Evolutionary conservation across 257 asterid species (phyloP), one percentile per base, ranked within the genome.

Genomic region (Henckelia pumila): DNA sequence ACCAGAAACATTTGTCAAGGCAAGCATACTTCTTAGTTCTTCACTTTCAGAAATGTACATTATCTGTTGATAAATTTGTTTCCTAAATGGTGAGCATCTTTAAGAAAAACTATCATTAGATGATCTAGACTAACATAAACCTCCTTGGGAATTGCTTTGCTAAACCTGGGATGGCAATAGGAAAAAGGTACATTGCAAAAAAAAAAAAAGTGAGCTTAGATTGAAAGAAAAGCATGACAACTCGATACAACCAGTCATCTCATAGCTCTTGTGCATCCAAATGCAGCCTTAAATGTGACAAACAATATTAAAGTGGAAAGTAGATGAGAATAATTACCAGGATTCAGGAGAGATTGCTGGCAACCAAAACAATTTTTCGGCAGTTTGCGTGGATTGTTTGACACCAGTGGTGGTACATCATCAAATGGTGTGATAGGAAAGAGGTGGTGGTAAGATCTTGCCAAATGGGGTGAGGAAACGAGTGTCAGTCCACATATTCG

Each of bases 391-490:
- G 80, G 79, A 73, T 80, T 80, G 53, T 61, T 81, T 10, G 72
- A 53, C 79, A 72, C 68, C 16, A 89, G 82, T 17, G 82, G 85
- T 24, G 95, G 49, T 44, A 93, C 87, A 47, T 93, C 97, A 61
- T 85, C 88, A 80, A 94, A 94, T 17, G 95, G 92, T 33, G 97
- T 85, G 56, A 94, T 91, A 20, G 97, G 99, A 78, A 94, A 94
- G 57, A 91, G 76, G 80, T 94, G 99, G 75, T 94, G 97, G 76
- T 94, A 94, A 10, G 99, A 94, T 79, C 99, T 85, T 35, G 99
- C 97, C 85, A 94, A 66, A 77, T 90, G 99, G 47, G 99, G 97
- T 32, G 99, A 94, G 57, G 99, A 94, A 67, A 94, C 95, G 21
- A 94, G 97, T 73, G 95, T 94, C 74, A 94, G 80, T 30, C 97